phyloP scores from a whole-genome alignment of 1,284 basidiomycete genomes.

The Microbotryomycetes sp. region DNA sequence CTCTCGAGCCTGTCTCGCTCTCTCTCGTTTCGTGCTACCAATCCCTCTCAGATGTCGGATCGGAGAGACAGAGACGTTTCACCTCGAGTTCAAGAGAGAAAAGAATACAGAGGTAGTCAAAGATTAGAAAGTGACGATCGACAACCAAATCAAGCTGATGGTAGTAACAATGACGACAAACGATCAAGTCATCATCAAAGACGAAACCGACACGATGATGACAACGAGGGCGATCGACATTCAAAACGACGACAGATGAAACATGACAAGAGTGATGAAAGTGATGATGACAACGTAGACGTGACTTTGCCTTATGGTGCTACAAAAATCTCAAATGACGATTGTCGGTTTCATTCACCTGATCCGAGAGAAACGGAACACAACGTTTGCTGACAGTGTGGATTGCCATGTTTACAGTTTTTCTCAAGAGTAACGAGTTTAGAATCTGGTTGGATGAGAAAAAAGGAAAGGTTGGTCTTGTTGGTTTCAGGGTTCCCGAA shows the following conservation, averaged over 20 bases:
- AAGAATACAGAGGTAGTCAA: too few species aligned
- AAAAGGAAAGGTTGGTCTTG: constrained; percentile 25
- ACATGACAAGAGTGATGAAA: not conserved
- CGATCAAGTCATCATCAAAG: too few species aligned
- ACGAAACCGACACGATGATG: too few species aligned
- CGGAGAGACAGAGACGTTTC: not conserved
- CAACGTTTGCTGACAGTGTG: not conserved
- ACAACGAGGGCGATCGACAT: not conserved
- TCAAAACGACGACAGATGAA: not conserved
- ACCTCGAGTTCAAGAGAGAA: too few species aligned
- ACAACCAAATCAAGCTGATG: too few species aligned
- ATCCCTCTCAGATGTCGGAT: not conserved
- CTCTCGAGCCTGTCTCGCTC: not conserved
- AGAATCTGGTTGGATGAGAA: constrained; percentile 31
- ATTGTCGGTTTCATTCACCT: not conserved
- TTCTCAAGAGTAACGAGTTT: constrained; percentile 27
- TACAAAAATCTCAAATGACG: not conserved
- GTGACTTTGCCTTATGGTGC: constrained; percentile 4
- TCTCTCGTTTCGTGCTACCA: not conserved
- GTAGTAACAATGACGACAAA: too few species aligned
- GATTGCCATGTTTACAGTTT: constrained; percentile 18
- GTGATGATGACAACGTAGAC: constrained; percentile 7
- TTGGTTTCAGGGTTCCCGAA: too few species aligned
- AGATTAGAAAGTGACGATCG: too few species aligned
- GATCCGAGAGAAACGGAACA: not conserved